Evolutionary conservation across 129 eudicot genomes (phyloP).

Genomic region (Gnaphalium uliginosum): DNA sequence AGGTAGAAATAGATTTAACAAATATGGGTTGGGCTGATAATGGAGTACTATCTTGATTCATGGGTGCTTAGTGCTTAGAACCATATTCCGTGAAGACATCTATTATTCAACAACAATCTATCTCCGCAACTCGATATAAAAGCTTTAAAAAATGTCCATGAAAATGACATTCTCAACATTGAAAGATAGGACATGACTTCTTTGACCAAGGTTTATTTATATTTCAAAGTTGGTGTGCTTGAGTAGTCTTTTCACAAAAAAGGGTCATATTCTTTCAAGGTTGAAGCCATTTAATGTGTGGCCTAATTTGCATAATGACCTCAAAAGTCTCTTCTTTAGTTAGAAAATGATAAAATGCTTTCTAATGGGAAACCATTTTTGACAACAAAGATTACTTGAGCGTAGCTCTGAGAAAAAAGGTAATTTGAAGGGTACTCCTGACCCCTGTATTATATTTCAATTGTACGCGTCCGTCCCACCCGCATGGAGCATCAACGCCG

Average conservation of each 20-base stretch:
- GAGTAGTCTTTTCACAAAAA: constrained; percentile 6
- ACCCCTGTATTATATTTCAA: no score
- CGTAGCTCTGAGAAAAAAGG: no score
- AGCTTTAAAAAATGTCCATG: neutral
- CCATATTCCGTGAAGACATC: neutral
- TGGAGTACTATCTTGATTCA: neutral
- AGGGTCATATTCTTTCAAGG: constrained; percentile 4
- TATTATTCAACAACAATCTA: neutral
- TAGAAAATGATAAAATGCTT: neutral
- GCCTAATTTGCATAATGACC: constrained; percentile 5
- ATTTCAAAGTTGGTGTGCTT: constrained; percentile 10
- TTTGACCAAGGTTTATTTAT: neutral
- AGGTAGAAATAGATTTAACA: neutral
- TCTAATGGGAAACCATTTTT: neutral
- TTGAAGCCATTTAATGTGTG: constrained; percentile 6
- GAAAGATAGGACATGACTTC: neutral
- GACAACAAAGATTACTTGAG: no score
- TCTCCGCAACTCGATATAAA: no score
- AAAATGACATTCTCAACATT: neutral
- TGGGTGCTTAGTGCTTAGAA: neutral
- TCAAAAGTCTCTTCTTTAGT: neutral
- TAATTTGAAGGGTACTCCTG: no score
- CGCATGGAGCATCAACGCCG: no score
- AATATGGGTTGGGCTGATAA: neutral
- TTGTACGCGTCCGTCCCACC: no score